Evolutionary conservation across 768 basidiomycete species (phyloP), one percentile per base, ranked within the genome.

Genomic region (Vararia minispora): DNA sequence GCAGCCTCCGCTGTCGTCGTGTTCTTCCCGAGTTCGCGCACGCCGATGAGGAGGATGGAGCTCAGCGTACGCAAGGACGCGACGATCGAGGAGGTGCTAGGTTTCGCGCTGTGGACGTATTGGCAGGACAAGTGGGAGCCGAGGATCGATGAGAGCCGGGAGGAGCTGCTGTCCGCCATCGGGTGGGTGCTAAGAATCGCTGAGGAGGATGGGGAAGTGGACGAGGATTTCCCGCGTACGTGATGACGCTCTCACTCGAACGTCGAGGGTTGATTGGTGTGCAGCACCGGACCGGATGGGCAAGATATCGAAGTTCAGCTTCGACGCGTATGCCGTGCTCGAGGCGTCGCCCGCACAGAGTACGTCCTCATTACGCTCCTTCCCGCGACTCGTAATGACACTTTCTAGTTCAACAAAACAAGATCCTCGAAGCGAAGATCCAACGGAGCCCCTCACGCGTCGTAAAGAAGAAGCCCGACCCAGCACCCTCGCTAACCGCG

Each of bases 161-260:
- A 75, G 20, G 80, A 86, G 1, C 66, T 61, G 46, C 62, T 88
- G 33, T 81, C 77, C 31, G 83, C 87, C 0, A 66, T 85, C 3
- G 90, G 88, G 1, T 99, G 95, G 94, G 79, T 88, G 27, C 57
- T 99, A 60, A 66, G 89, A 42, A 90, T 98, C 39, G 86, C 90
- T 1, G 95, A 99, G 51, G 87, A 91, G 31, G 92, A 98, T 56
- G 95, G 95, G 12, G 94, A 97, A 57, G 89, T 98, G 1, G 95
- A 99, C 55, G 95, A 97, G 56, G 95, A 99, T 62, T 98, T 92
- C 54, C 95, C 94, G 17, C 85, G 92, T 94, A 56, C 50, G 86
- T 68, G 12, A 24, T 40, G 12, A 22, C 14, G 10, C 11, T 23
- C 35, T 22, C n/a, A n/a, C n/a, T n/a, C 22, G 1, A 5, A n/a